Evolutionary conservation across 2,329 filamentous ascomycete genomes (phyloP), one percentile per base, ranked within the genome.

Genomic region (Aspergillus amoenus): DNA sequence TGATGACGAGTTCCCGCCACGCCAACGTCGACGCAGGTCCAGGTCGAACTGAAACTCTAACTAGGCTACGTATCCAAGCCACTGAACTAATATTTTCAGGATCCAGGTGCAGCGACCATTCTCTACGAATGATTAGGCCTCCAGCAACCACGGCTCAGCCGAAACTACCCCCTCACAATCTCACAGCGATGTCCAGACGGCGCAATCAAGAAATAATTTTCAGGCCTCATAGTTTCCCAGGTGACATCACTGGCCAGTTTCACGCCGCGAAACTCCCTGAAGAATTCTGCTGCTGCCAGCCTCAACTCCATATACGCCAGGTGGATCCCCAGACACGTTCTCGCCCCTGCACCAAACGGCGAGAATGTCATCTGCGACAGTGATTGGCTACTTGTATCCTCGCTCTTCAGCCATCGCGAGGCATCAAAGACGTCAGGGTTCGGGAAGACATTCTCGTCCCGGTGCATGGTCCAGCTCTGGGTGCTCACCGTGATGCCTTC

Each of bases 301-400:
- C 82, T 73, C 34, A 85, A 62, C 62, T 85, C 82, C 72, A 84
- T 82, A 43, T 74, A 72, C 1, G 87, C 86, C 61, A 90, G 84
- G 63, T 89, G 86, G 11, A 84, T 84, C 0, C 87, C 87, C 2
- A 90, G 76, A 64, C 88, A 90, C 71, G 86, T 86, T 24, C 86
- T 76, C 0, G 86, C 82, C 0, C 88, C 87, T 17, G 82, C 86
- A 2, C 86, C 83, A 68, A 89, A 90, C 0, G 87, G 85, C 78
- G 84, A 86, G 64, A 89, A 88, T 12, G 82, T 82, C 1, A 79
- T 74, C 52, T 81, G 46, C 2, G 44, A 12, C n/a, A 15, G 8
- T 79, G 44, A 34, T 21, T 27, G 5, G n/a, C 21, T 53, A 9
- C 1, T 30, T 1, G 37, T 22, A 18, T 24, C 61, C 78, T 74